Base-by-base conservation (phyloP, 2,329 filamentous ascomycete species). In the Tolypocladium inflatum region DNA sequence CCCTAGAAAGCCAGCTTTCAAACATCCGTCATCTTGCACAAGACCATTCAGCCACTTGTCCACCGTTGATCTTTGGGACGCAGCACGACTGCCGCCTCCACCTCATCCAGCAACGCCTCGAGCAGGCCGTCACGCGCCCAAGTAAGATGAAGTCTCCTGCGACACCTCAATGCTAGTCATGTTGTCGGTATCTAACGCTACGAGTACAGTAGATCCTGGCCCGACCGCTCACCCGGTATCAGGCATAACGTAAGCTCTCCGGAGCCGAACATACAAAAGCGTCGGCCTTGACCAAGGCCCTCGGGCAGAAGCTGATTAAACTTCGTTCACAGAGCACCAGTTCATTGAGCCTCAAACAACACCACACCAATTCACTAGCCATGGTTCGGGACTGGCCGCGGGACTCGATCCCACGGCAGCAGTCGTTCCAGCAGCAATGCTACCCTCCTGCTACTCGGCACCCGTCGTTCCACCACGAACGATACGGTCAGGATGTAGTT, bases 321-420 rank as follows among this genome's bases (percentile, higher is more conserved):
- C 21, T 7, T 39, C 38, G 15, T 48, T n/a, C 11, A 51, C 48
- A 19, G 7, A 35, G 30, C 19, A 7, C 19, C 4, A 35, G 13
- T 21, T 21, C 10, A 21, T 21, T 17, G 48, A 52, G 11, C 19
- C 9, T 51, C 48, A 4, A 35, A 21, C 19, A 35, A 35, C 17
- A 21, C 30, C 9, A 35, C 10, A 21, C 2, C 10, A 37, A 13
- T 37, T 52, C 21, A 9, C 35, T 26, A 58, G 55, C 48, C 60
- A 78, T 78, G 76, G 76, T 76, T 55, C 74, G 71, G 62, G 69
- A 74, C 59, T 73, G 68, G 66, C 59, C 69, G 52, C 71, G 75
- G 69, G 73, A 75, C 37, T 61, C 69, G 26, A 73, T 72, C 64
- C 68, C 76, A 54, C 68, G 69, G 54, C 71, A 71, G 35, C 67